These are phyloP conservation scores for Trichoderma koningii DNA, from an alignment of 2,329 filamentous ascomycete genomes.

Conservation along the genomic window DNA sequence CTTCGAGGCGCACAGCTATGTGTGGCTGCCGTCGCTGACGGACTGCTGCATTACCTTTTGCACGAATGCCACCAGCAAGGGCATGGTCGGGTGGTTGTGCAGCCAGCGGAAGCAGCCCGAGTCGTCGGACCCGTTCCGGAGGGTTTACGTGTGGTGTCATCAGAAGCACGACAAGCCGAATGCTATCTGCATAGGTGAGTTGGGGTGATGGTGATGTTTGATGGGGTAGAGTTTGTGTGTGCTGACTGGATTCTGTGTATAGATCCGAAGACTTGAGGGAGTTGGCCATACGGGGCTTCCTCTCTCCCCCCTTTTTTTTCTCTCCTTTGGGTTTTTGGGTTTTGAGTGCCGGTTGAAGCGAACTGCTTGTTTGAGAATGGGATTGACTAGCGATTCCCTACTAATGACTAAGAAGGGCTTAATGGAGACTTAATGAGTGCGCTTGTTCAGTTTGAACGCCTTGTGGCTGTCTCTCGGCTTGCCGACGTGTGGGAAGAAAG, in stretches of 20 bases:
- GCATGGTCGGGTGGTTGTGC: constrained; percentile 35
- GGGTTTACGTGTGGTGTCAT: constrained; percentile 36
- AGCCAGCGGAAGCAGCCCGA: constrained; percentile 28
- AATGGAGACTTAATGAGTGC: no score
- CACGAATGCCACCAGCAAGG: constrained; percentile 31
- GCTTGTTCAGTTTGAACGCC: no score
- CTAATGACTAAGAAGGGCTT: no score
- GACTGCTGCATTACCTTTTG: constrained; percentile 35
- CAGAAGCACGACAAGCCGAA: constrained; percentile 26
- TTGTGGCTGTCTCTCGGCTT: no score
- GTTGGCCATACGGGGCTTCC: no score
- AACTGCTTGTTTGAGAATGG: background rate
- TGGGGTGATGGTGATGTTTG: background rate
- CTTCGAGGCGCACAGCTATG: constrained; percentile 32
- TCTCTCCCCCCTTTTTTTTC: background rate
- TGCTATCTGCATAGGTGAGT: constrained; percentile 17
- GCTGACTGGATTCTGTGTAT: background rate
- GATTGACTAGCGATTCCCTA: background rate
- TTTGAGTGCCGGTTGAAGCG: background rate
- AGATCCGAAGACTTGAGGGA: background rate
- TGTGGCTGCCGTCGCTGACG: constrained; percentile 31
- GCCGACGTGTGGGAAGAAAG: no score
- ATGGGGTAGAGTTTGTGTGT: background rate
- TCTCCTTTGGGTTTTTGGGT: background rate
- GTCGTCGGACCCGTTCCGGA: constrained; percentile 29